A percentile compares a stretch with the other conserved stretches of the same genome.
These are phyloP conservation scores for Hibiscus mutabilis DNA, from an alignment of 345 rosid species.

Conservation along the genomic window DNA sequence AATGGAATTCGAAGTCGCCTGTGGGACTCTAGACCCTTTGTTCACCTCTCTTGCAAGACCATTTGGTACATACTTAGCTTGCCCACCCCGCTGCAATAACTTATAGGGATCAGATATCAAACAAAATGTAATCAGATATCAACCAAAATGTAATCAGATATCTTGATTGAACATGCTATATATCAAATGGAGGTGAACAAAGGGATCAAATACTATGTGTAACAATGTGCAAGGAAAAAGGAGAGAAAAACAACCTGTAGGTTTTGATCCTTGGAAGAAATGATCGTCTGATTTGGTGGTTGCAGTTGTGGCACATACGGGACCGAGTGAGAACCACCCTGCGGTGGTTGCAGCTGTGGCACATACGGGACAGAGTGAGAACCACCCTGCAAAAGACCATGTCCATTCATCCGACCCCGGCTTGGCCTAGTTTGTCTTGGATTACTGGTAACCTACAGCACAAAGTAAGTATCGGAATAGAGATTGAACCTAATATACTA, in stretches of 20 bases:
- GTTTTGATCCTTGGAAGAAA: slow-evolving; percentile 41
- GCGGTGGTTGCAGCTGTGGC: slow-evolving; percentile 40
- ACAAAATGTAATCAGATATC: background rate
- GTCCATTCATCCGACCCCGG: slow-evolving; percentile 40
- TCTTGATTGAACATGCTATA: background rate
- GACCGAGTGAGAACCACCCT: slow-evolving; percentile 27
- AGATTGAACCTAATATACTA: background rate
- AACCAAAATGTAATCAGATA: too few species aligned
- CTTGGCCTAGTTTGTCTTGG: slow-evolving; percentile 45
- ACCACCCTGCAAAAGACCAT: slow-evolving; percentile 28
- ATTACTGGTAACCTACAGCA: slow-evolving; percentile 33
- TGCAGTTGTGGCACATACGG: slow-evolving; percentile 39
- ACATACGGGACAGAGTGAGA: slow-evolving; percentile 31
- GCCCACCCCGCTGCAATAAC: slow-evolving; percentile 27
- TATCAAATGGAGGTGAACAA: background rate
- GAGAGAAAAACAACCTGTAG: slow-evolving; percentile 34
- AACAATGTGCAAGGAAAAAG: background rate
- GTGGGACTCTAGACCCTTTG: slow-evolving; percentile 28
- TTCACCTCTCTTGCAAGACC: slow-evolving; percentile 32
- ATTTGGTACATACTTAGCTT: slow-evolving; percentile 34
- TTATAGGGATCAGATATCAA: background rate
- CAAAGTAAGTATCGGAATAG: background rate
- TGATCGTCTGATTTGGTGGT: slow-evolving; percentile 29
- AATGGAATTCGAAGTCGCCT: slow-evolving; percentile 24
- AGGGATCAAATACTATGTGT: too few species aligned